Conservation (phyloP, 2,329 filamentous ascomycete species). For the Alternaria panax region DNA sequence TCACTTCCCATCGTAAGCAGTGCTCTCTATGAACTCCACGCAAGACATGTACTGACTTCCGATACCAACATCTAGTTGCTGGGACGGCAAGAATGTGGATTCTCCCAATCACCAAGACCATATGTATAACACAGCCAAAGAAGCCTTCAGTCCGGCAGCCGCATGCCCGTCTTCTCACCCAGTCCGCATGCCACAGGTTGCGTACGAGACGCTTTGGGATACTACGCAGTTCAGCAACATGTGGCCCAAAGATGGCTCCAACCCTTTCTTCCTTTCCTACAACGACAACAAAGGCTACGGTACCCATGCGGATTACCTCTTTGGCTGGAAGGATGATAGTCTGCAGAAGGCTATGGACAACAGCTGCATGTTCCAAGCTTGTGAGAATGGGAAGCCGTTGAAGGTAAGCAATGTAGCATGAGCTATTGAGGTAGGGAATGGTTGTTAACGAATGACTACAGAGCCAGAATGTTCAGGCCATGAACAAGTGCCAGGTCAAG, state of each 20-base stretch:
- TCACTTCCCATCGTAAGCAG: conserved; percentile 26
- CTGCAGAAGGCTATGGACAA: conserved; percentile 37
- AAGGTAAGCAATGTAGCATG: conserved; percentile 30
- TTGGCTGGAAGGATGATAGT: conserved; percentile 41
- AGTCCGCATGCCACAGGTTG: conserved; percentile 41
- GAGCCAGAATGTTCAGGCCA: conserved; percentile 4
- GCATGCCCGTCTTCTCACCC: conserved; percentile 40
- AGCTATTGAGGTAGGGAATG: too few species aligned
- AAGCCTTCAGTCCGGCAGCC: conserved; percentile 29
- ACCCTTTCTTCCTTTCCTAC: conserved; percentile 38
- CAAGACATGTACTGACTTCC: not conserved
- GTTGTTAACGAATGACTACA: not conserved
- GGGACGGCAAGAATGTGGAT: conserved; percentile 60
- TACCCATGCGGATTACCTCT: conserved; percentile 41
- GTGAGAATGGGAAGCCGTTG: conserved; percentile 28
- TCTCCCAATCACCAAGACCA: conserved; percentile 64
- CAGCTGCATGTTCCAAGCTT: conserved; percentile 36
- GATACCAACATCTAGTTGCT: conserved; percentile 30
- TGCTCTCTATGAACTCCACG: not conserved
- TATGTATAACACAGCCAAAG: conserved; percentile 34
- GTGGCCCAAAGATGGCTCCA: conserved; percentile 37
- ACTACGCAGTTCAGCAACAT: conserved; percentile 34
- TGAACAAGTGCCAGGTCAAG: conserved; percentile 38
- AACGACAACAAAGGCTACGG: conserved; percentile 38
- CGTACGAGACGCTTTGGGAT: conserved; percentile 44